phyloP scores from a whole-genome alignment of 169 alveolate species.

The Theileria luwenshuni region DNA sequence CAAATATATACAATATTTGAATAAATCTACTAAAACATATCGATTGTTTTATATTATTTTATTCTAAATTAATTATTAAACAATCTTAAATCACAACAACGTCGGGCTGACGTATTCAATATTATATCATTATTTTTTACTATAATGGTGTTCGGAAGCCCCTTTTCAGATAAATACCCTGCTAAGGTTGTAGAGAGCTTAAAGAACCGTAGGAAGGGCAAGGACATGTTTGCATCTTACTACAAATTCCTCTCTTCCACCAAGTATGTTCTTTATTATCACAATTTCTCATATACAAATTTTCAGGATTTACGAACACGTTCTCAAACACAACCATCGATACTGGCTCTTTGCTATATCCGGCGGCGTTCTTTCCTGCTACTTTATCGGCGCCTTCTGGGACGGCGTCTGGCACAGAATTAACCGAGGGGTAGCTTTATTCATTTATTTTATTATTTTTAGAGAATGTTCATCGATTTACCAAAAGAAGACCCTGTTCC shows the following conservation, averaged over 20 bases:
- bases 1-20: not conserved
- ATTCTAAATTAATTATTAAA: too few species aligned
- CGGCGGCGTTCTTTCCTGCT: slow-evolving; percentile 62
- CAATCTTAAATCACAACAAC: too few species aligned
- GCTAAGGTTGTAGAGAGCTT: slow-evolving; percentile 52
- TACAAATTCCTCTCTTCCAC: slow-evolving; percentile 32
- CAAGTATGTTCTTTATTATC: slow-evolving; percentile 21
- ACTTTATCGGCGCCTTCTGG: slow-evolving; percentile 54
- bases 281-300: not conserved
- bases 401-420: slow-evolving; percentile 57
- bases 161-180: slow-evolving; percentile 62
- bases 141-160: slow-evolving; percentile 71
- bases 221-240: slow-evolving; percentile 46
- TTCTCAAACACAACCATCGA: slow-evolving; percentile 61
- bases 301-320: slow-evolving; percentile 63
- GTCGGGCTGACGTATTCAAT: too few species aligned
- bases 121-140: too few species aligned
- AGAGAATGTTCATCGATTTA: slow-evolving; percentile 62
- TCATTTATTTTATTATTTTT: not conserved
- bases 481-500: slow-evolving; percentile 40
- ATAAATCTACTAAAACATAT: not conserved
- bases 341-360: slow-evolving; percentile 62
- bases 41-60: not conserved
- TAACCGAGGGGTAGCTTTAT: slow-evolving; percentile 63
- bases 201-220: slow-evolving; percentile 55